Evolutionary conservation across 192 early-diverging fungal genomes (phyloP), one percentile per base, ranked within the genome.

Genomic region (Mycoemilia scoparia): DNA sequence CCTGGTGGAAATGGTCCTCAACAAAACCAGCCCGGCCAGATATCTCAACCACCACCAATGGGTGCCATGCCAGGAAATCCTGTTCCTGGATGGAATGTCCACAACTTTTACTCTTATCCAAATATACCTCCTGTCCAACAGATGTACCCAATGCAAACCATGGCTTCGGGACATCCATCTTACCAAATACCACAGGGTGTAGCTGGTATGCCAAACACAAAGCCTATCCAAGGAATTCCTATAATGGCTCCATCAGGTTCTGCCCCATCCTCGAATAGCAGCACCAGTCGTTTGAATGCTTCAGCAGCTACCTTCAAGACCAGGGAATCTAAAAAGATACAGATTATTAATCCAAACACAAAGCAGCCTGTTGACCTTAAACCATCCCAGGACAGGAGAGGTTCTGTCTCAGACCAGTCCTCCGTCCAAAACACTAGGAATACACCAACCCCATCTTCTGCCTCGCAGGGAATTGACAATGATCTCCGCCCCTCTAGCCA

Each of bases 331-430:
- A 38, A 50, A 10, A 32, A 72, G 4, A 78, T 85, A 46, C 64
- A 69, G 31, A 85, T 85, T 47, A 72, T 80, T 40, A 70, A 80
- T 38, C 82, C 82, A 1, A 58, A 66, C 2, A 80, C 77, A 26
- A 73, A 68, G 47, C 61, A 77, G 41, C 70, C 75, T 40, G 54
- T 84, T 32, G 71, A 77, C 39, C 54, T 73, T 14, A 23, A 56
- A 17, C 34, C n/a, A n/a, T 49, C 52, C 24, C 52, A 52, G 32
- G 45, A 61, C 41, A 51, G 58, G 4, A 28, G 50, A 37, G 43
- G 52, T 31, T 52, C 63, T 0, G 45, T 35, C 7, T 51, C 55
- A 1, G 34, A 68, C 27, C 36, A 54, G 15, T 57, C 51, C 40
- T 43, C 50, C 4, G 39, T 29, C 30, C 28, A 51, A 1, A 12